Base-by-base conservation (phyloP, 331 rosid species). In the Rhamnella rubrinervis region DNA sequence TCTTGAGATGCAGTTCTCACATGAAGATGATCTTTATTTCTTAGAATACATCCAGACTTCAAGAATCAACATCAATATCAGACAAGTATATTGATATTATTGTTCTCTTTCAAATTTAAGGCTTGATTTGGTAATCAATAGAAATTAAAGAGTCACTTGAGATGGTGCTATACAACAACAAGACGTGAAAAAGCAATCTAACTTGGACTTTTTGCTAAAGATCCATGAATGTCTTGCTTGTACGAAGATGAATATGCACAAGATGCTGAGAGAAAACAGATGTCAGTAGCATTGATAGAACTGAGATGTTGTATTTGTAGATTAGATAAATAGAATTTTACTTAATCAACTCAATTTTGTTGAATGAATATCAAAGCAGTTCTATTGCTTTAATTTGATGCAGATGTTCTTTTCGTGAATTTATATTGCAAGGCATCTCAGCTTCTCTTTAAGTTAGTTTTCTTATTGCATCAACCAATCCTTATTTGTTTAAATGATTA, bases 51-150 rank as follows among this genome's bases (percentile, higher is more conserved):
- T 91, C 66, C 81, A 71, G 82, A 84, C 77, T 80, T 93, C 97
- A 64, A 89, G 96, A 85, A 85, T 93, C 83, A 91, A 93, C 85
- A 87, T 93, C 76, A 93, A 93, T 78, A 89, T 93, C 63, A 79
- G 98, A 85, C 95, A 87, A 85, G 98, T 93, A 46, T 93, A 79
- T 71, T 91, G 72, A 89, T 52, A 25, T 21, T 69, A 28, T 23
- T 55, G 26, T 47, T 61, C 0, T 59, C 41, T 8, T 21, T 46
- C 19, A 46, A 63, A 71, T 71, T 40, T 6, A 26, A 17, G 31
- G 74, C 61, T 20, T 6, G 61, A 58, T 12, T 61, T 52, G 0
- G 1, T 17, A 16, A n/a, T 18, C 37, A 0, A 1, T 44, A 20
- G 2, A 37, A 67, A 5, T 26, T 50, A 18, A 0, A 63, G 55